phyloP scores from a whole-genome alignment of 345 rosid genomes.

The Fremontodendron californicum region DNA sequence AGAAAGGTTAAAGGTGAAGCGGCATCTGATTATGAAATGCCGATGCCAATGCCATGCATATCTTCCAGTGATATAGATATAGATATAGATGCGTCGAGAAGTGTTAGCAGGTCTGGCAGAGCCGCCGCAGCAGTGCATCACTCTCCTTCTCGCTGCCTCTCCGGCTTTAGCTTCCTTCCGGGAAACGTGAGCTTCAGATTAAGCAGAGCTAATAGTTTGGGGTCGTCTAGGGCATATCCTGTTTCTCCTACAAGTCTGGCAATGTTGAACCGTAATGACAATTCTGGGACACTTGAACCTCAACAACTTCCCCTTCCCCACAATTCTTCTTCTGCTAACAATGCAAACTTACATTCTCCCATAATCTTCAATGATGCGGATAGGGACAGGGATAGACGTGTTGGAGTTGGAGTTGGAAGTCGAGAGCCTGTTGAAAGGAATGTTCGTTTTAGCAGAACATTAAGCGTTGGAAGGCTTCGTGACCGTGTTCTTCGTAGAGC shows the following conservation, averaged over 20 bases:
- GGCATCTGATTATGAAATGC: slow-evolving; percentile 26
- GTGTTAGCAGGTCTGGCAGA: slow-evolving; percentile 47
- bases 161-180: slow-evolving; percentile 65
- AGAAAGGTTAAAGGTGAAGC: slow-evolving; percentile 38
- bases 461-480: slow-evolving; percentile 97
- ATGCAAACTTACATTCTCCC: slow-evolving; percentile 34
- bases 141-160: slow-evolving; percentile 53
- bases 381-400: slow-evolving; percentile 51
- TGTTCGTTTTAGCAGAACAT: slow-evolving; percentile 85
- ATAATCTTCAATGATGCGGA: slow-evolving; percentile 34
- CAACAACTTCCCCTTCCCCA: neutral
- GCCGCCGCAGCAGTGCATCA: slow-evolving; percentile 54
- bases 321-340: slow-evolving; percentile 22
- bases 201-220: slow-evolving; percentile 72
- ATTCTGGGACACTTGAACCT: slow-evolving; percentile 5
- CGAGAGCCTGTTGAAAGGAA: slow-evolving; percentile 74
- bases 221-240: slow-evolving; percentile 67
- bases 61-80: slow-evolving; percentile 41
- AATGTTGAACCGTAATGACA: slow-evolving; percentile 34
- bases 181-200: slow-evolving; percentile 78
- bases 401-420: slow-evolving; percentile 17
- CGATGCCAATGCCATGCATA: slow-evolving; percentile 24
- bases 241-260: slow-evolving; percentile 36
- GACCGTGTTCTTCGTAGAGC: slow-evolving; percentile 92
- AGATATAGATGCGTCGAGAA: slow-evolving; percentile 27